Conservation (phyloP, 345 rosid species). For the Salix viminalis region DNA sequence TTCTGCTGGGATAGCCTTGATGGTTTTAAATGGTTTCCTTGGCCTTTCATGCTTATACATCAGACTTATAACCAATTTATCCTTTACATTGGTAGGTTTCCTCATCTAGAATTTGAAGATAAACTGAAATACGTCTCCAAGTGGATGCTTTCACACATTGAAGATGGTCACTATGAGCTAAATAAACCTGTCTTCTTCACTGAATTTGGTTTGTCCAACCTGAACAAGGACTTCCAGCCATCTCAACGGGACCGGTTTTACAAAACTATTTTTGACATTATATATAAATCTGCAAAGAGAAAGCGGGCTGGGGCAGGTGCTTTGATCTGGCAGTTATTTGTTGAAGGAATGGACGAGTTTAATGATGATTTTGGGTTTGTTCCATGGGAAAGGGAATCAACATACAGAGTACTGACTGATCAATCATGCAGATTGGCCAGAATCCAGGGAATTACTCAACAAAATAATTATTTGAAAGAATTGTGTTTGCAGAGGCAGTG, state of each 20-base stretch:
- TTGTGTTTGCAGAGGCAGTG: constrained; percentile 39
- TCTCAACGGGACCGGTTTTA: constrained; percentile 57
- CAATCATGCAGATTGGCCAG: not conserved
- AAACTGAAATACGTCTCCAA: constrained; percentile 56
- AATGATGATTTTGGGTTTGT: constrained; percentile 78
- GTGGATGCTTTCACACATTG: constrained; percentile 87
- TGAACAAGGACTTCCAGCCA: constrained; percentile 61
- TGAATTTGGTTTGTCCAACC: constrained; percentile 73
- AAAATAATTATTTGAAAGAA: constrained; percentile 36
- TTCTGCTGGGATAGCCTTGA: not conserved
- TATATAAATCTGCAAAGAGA: constrained; percentile 64
- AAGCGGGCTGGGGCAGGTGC: constrained; percentile 71
- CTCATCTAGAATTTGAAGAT: constrained; percentile 56
- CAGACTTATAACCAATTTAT: not conserved
- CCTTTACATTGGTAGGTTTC: constrained; percentile 49
- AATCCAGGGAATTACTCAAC: constrained; percentile 33
- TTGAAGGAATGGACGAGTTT: constrained; percentile 72
- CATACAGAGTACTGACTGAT: constrained; percentile 2
- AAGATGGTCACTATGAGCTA: constrained; percentile 75
- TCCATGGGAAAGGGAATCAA: constrained; percentile 66
- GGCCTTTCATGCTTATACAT: not conserved
- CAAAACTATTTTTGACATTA: constrained; percentile 19
- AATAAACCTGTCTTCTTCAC: constrained; percentile 82
- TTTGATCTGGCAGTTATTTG: constrained; percentile 64
- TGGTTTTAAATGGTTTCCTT: not conserved